Percentiles rank a stretch among this genome's conserved stretches.
Conservation (phyloP, 192 early-diverging fungal species). For the Podila verticillata region DNA sequence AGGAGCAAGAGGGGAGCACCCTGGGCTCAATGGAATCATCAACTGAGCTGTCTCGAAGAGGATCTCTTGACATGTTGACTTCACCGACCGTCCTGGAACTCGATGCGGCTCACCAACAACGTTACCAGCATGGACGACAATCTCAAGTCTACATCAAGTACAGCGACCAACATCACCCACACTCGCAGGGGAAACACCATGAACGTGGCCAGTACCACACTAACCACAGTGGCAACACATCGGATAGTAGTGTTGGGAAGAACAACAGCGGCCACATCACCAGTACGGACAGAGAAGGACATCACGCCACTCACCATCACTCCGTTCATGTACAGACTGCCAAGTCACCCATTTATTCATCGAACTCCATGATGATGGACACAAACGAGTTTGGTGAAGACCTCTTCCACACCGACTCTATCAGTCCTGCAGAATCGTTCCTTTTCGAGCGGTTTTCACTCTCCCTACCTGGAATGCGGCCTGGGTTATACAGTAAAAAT, state of each 20-base stretch:
- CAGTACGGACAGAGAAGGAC: no score
- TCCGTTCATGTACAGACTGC: background rate
- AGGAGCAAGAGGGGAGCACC: background rate
- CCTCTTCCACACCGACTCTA: conserved; percentile 9
- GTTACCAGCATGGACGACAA: background rate
- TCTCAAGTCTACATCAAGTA: conserved; percentile 2
- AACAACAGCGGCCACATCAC: background rate
- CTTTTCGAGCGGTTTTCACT: background rate
- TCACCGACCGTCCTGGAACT: background rate
- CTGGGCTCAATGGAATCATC: no score
- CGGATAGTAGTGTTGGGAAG: background rate
- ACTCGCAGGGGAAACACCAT: background rate
- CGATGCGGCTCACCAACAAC: background rate
- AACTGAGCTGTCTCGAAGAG: background rate
- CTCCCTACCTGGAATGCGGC: background rate
- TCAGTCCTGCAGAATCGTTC: background rate
- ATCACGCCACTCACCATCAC: no score
- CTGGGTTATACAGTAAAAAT: background rate
- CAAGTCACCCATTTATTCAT: background rate
- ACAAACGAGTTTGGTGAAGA: conserved; percentile 27
- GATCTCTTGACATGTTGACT: background rate
- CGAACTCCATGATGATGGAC: background rate
- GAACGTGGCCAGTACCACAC: background rate
- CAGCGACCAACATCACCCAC: background rate
- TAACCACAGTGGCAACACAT: background rate